Percentiles rank a stretch among this genome's conserved stretches.
Conservation (phyloP, 2,329 filamentous ascomycete species). For the Fusarium sp. region DNA sequence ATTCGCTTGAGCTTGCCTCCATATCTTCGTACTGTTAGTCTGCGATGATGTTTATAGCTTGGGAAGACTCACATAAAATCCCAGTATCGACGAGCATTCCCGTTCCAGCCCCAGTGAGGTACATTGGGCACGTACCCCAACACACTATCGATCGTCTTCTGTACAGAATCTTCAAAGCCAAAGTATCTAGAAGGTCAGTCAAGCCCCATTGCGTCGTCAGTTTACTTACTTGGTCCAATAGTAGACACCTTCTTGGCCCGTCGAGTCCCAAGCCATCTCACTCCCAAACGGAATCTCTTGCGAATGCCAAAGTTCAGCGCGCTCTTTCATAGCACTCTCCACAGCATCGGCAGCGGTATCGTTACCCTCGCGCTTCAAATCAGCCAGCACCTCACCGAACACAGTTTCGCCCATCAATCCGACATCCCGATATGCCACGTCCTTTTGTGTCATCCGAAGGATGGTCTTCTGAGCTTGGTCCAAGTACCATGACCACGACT, state of each 20-base stretch:
- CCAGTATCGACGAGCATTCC: conserved; percentile 71
- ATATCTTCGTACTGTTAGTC: conserved; percentile 48
- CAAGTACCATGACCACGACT: conserved; percentile 67
- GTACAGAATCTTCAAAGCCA: conserved; percentile 56
- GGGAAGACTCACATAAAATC: conserved; percentile 61
- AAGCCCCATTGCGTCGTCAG: rapidly evolving
- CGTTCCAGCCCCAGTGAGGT: conserved; percentile 72
- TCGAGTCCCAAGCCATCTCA: conserved; percentile 73
- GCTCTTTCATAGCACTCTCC: conserved; percentile 59
- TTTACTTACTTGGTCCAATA: conserved; percentile 62
- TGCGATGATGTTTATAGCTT: too few relatives aligned
- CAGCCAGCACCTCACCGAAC: conserved; percentile 63
- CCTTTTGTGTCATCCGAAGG: conserved; percentile 52
- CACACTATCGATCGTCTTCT: conserved; percentile 65
- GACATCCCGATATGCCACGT: conserved; percentile 58
- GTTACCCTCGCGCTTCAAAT: conserved; percentile 62
- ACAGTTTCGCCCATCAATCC: conserved; percentile 72
- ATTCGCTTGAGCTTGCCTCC: conserved; percentile 57
- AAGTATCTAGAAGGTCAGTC: conserved; percentile 57
- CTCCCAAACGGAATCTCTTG: conserved; percentile 67
- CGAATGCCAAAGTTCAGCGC: conserved; percentile 63
- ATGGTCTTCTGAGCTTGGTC: conserved; percentile 65
- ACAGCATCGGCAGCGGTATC: conserved; percentile 55
- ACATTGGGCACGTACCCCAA: conserved; percentile 68
- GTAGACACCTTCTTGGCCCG: conserved; percentile 71